Evolutionary conservation across 129 eudicot genomes (phyloP), one percentile per base, ranked within the genome.

Genomic region (Smallanthus sonchifolius): DNA sequence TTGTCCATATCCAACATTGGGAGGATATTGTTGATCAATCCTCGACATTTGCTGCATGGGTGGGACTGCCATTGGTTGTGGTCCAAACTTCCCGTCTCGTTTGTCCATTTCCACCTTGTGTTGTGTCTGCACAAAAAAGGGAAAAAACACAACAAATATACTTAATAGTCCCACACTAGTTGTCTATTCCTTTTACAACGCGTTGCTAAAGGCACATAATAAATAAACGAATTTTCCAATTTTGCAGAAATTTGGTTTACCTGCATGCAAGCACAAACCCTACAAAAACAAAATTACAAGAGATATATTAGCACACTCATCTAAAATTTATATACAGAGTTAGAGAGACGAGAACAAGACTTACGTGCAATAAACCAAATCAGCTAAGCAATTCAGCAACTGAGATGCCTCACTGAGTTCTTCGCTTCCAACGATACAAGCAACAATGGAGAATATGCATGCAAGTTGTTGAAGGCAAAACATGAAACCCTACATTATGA

Each of bases 41-140:
- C 99, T 91, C 24, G 99, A 95, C 99, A 95, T 95, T 40, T 91
- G 94, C 68, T 91, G 99, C 57, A 77, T 63, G 1, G 91, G 91
- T 13, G 99, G 99, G 30, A 88, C 95, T 7, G 90, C 80, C 99
- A 95, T 95, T 24, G 88, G 87, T 60, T 82, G 95, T 20, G 94
- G 91, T 9, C 96, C 97, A 77, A 91, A 88, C 65, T 71, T 81
- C 28, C 99, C 99, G 47, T 95, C 99, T 67, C 99, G 80, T 83
- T 95, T 95, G 88, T 95, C 99, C 99, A 95, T 95, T 73, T 95
- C 99, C 19, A 95, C 79, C 88, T 95, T 95, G 92, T 95, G 99
- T 57, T 95, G 99, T 77, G 99, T 95, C 99, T 91, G 88, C 77
- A 78, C 38, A 75, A 80, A 13, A 5, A 35, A 64, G 3, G 3